Base-by-base conservation (phyloP, 2,329 filamentous ascomycete genomes). In the Purpureocillium takamizusanense region DNA sequence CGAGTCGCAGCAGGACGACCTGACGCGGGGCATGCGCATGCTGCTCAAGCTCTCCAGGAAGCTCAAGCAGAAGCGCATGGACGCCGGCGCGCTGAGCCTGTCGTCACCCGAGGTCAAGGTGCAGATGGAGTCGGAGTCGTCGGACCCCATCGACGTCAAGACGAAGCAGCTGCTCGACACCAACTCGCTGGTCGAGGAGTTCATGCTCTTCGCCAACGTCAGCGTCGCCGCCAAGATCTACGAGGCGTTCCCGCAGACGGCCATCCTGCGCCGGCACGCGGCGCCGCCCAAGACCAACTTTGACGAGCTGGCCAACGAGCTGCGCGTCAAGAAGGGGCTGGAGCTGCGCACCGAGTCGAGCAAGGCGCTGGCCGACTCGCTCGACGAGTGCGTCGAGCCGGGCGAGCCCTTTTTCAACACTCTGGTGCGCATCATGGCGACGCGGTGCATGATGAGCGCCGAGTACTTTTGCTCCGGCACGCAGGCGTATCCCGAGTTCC, bases 71-170 rank as follows among this genome's bases (percentile, higher is more conserved):
- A 95, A 94, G 72, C 86, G 92, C 51, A 90, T 95, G 81, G 89
- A 94, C 51, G 90, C 90, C 7, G 92, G 92, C 51, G 92, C 92
- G 1, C 69, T 98, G 44, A 97, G 94, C 57, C 77, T 98, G 34
- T 94, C 92, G 1, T 95, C 88, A n/a, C 94, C 94, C 13, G 94
- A 98, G 69, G 89, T 98, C 53, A 88, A 89, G 60, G 86, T 98
- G 23, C 86, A 95, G 60, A 85, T 86, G 53, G 90, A 95, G 58
- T 94, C 86, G 8, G 92, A 98, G 63, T 94, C 90, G 1, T 94
- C 89, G 2, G 92, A 97, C 55, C 90, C 92, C 1, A 83, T 95
- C 39, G 92, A 97, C 52, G 86, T 98, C 50, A 88, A 97, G 69
- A 94, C 89, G 6, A 98, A 98, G 65, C 76, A 89, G 51, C 78